Base-by-base conservation (phyloP, 2,329 filamentous ascomycete genomes). In the Colletotrichum filicis region DNA sequence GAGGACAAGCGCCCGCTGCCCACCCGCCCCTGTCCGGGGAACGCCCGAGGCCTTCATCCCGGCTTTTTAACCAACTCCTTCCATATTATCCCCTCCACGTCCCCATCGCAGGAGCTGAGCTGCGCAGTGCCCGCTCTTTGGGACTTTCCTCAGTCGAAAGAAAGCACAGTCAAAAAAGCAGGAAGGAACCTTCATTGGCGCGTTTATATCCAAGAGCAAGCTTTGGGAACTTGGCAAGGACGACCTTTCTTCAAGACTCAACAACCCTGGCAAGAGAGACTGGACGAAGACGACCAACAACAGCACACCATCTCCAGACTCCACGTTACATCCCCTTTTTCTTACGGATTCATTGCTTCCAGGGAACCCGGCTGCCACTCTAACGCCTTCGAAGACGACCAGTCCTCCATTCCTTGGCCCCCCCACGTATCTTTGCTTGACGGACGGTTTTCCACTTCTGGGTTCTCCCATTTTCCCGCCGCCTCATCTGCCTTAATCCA, bases 241-340 rank as follows among this genome's bases (percentile, higher is more conserved):
- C 42, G 42, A n/a, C 16, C 42, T n/a, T 49, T 8, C 8, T n/a
- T 49, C 7, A 49, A 49, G 42, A 49, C 42, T 49, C 42, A 2
- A 9, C 42, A 1, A 49, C 42, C 42, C 42, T 49, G 42, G 42
- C 30, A 32, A n/a, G 24, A 53, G 61, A 26, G 52, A 49, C 35
- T 37, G n/a, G 46, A n/a, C 30, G 6, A 16, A n/a, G 60, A 53
- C 30, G 49, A 58, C 16, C 35, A 64, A 52, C 52, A 46, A 64
- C 52, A 26, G 24, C 22, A 49, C 57, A 26, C 46, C 60, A 52
- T 70, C 70, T 70, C 66, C 70, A 73, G 60, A 66, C 70, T 70
- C 66, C 70, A 73, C 66, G 71, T 73, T 57, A 56, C 66, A 71
- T 71, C 67, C 61, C 71, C 66, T 71, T 73, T 60, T 61, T 65